These are phyloP conservation scores for Aspergillus ruber DNA, from an alignment of 2,329 filamentous ascomycete genomes.

Conservation along the genomic window DNA sequence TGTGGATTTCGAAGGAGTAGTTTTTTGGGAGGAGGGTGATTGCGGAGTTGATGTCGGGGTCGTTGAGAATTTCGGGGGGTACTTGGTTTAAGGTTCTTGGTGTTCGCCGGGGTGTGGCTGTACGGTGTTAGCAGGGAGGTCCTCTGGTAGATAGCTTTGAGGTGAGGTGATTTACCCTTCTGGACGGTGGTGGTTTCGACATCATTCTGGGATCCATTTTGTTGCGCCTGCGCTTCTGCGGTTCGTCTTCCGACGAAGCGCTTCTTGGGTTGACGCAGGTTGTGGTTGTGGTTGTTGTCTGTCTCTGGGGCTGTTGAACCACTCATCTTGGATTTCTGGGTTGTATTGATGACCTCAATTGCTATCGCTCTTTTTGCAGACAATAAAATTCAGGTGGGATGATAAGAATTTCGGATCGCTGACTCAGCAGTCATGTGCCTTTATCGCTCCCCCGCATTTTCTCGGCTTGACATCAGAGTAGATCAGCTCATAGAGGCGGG, in stretches of 20 bases:
- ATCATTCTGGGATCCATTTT: constrained; percentile 54
- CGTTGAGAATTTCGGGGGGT: constrained; percentile 76
- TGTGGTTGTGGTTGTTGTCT: background rate
- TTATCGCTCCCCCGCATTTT: too few species aligned
- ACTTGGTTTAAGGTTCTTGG: constrained; percentile 86
- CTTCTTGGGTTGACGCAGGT: constrained; percentile 69
- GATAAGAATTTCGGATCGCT: constrained; percentile 8
- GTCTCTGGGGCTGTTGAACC: background rate
- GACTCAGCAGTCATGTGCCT: constrained; percentile 4
- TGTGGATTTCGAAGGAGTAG: constrained; percentile 97
- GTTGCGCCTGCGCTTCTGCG: constrained; percentile 52
- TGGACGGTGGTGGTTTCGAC: constrained; percentile 53
- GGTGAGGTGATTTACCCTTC: constrained; percentile 23
- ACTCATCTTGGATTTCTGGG: background rate
- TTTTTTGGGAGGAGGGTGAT: constrained; percentile 85
- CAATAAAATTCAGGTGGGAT: background rate
- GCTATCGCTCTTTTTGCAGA: background rate
- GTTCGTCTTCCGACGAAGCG: constrained; percentile 81
- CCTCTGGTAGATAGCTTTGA: background rate
- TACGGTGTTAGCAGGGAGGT: background rate
- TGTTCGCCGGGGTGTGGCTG: constrained; percentile 65
- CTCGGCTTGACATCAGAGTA: too few species aligned
- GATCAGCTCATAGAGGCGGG: too few species aligned
- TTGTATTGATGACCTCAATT: background rate
- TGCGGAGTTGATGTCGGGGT: constrained; percentile 78